phyloP scores from a whole-genome alignment of 345 rosid genomes.

The Brassica carinata region DNA sequence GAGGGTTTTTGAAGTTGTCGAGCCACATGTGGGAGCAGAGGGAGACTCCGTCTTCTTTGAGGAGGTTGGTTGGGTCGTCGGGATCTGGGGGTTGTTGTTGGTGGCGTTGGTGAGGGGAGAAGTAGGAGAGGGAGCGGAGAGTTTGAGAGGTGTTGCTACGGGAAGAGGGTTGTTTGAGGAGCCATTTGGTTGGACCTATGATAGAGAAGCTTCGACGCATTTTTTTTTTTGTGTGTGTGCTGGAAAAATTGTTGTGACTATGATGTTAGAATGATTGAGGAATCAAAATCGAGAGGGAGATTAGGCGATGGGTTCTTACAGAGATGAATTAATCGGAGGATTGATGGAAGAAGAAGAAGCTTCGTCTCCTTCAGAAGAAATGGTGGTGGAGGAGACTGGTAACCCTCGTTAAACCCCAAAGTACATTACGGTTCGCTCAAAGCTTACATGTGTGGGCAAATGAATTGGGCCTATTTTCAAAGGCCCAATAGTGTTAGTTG shows the following conservation, averaged over 20 bases:
- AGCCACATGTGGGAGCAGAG: constrained; percentile 98
- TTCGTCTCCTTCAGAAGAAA: constrained; percentile 26
- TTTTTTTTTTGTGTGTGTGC: constrained; percentile 36
- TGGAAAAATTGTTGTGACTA: background rate
- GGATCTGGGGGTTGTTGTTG: constrained; percentile 72
- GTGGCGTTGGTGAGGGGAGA: constrained; percentile 54
- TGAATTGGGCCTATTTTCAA: background rate
- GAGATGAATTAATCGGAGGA: constrained; percentile 4
- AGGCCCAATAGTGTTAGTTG: background rate
- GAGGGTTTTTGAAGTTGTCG: constrained; percentile 58
- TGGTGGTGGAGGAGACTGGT: constrained; percentile 8
- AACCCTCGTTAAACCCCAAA: constrained; percentile 37
- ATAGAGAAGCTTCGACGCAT: constrained; percentile 56
- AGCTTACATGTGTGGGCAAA: background rate
- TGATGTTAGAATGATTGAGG: constrained; percentile 1
- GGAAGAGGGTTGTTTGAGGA: constrained; percentile 34
- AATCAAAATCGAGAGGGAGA: background rate
- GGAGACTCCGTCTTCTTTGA: constrained; percentile 93
- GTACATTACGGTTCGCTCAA: background rate
- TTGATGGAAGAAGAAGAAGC: background rate
- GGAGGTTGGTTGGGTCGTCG: constrained; percentile 73
- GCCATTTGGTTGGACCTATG: constrained; percentile 38
- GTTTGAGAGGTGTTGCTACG: constrained; percentile 32
- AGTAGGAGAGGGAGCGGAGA: constrained; percentile 55
- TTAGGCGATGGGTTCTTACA: constrained; percentile 12